A percentile compares a stretch with the other conserved stretches of the same genome.
phyloP scores from a whole-genome alignment of 106 monocot species.

The Narthecium ossifragum region DNA sequence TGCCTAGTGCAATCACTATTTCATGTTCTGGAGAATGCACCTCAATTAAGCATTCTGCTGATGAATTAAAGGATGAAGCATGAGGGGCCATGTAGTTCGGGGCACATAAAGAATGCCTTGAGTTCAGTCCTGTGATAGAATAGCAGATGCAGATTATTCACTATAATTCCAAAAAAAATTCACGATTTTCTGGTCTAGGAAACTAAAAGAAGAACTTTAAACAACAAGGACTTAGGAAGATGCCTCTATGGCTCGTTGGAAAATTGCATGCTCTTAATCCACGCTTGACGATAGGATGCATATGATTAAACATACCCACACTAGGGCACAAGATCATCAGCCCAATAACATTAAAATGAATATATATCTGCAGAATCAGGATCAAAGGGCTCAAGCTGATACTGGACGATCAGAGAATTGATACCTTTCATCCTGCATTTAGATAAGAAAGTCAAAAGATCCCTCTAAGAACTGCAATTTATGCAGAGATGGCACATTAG shows the following conservation, averaged over 20 bases:
- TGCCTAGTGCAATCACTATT: constrained; percentile 83
- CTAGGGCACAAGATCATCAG: not conserved
- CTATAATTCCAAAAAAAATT: not conserved
- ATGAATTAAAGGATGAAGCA: constrained; percentile 17
- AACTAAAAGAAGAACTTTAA: too few species aligned
- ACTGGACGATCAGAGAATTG: too few species aligned
- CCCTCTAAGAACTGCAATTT: too few species aligned
- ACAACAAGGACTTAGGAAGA: not conserved
- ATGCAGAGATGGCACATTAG: too few species aligned
- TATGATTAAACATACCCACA: not conserved
- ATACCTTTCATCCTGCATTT: too few species aligned
- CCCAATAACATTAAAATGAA: not conserved
- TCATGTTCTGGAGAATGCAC: constrained; percentile 39
- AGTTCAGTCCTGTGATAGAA: constrained; percentile 14
- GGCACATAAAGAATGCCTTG: not conserved
- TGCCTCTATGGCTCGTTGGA: not conserved
- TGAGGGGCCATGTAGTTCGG: constrained; percentile 3
- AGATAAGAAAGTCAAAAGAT: too few species aligned
- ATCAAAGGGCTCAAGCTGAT: too few species aligned
- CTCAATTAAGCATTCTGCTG: constrained; percentile 12
- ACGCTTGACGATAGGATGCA: not conserved
- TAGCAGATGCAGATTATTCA: too few species aligned
- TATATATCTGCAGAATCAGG: not conserved
- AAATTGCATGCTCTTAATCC: not conserved
- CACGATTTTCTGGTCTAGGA: not conserved